Evolutionary conservation across 371 early-diverging fungal genomes (phyloP).

Genomic region (Umbelopsis sp.): DNA sequence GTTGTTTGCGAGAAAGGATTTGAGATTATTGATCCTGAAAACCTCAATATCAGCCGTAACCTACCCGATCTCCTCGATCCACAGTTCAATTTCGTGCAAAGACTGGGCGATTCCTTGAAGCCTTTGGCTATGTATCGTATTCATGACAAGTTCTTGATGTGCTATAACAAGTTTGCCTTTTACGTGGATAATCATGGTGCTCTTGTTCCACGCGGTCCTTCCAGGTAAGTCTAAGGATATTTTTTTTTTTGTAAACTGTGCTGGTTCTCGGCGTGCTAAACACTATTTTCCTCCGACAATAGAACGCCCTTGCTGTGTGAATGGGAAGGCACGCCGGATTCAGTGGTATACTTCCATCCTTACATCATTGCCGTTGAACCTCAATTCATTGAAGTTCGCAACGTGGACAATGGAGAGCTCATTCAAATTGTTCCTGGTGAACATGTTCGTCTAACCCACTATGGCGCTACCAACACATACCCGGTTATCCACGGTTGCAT

Average conservation of each 20-base stretch:
- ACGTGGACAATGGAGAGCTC: conserved; percentile 73
- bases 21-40: conserved; percentile 83
- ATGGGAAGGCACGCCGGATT: conserved; percentile 65
- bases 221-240: conserved; percentile 32
- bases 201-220: conserved; percentile 40
- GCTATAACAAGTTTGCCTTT: conserved; percentile 93
- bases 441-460: conserved; percentile 52
- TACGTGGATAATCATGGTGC: conserved; percentile 80
- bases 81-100: conserved; percentile 80
- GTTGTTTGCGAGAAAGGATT: conserved; percentile 87
- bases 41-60: conserved; percentile 63
- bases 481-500: conserved; percentile 53
- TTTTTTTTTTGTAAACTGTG: no score
- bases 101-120: conserved; percentile 67
- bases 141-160: conserved; percentile 73
- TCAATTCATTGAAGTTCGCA: conserved; percentile 87
- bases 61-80: conserved; percentile 80
- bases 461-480: conserved; percentile 41
- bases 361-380: conserved; percentile 89
- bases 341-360: conserved; percentile 75
- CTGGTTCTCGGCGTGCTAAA: no score
- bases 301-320: conserved; percentile 46
- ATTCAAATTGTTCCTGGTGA: conserved; percentile 54
- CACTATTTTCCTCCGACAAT: no score
- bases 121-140: conserved; percentile 90